A percentile compares a stretch with the other conserved stretches of the same genome.
These are phyloP conservation scores for Imleria badia DNA, from an alignment of 768 basidiomycete genomes.

Conservation along the genomic window DNA sequence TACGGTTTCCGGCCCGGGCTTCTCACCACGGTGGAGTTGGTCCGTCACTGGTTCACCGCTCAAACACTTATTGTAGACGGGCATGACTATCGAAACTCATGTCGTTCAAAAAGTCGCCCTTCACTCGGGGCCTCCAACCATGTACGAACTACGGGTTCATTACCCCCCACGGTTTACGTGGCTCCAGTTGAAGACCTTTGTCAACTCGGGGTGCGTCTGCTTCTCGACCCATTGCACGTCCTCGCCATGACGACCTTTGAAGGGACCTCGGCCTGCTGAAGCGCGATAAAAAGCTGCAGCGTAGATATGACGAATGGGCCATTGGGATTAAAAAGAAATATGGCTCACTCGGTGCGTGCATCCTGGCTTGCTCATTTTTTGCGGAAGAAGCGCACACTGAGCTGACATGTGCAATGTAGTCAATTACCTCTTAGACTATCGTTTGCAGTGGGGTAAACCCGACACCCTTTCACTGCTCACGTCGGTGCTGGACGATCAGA, in stretches of 20 bases:
- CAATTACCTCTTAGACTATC: slow-evolving; percentile 66
- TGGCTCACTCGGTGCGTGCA: slow-evolving; percentile 63
- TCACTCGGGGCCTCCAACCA: slow-evolving; percentile 63
- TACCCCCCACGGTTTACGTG: slow-evolving; percentile 80
- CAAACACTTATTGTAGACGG: not conserved
- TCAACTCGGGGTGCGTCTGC: slow-evolving; percentile 67
- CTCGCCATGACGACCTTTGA: not conserved
- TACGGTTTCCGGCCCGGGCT: not conserved
- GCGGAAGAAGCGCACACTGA: not conserved
- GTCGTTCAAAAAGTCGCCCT: slow-evolving; percentile 35
- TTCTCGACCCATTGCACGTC: not conserved
- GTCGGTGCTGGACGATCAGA: slow-evolving; percentile 46
- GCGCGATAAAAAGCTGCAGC: slow-evolving; percentile 67
- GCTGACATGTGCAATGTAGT: slow-evolving; percentile 38
- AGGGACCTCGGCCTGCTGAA: slow-evolving; percentile 83
- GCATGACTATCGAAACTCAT: slow-evolving; percentile 20
- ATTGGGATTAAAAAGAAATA: slow-evolving; percentile 53
- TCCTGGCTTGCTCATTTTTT: not conserved
- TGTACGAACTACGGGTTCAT: slow-evolving; percentile 60
- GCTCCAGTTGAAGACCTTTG: slow-evolving; percentile 70
- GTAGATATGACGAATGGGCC: slow-evolving; percentile 62
- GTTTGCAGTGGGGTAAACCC: slow-evolving; percentile 74
- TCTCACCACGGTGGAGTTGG: not conserved
- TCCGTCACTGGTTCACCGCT: too few species aligned
- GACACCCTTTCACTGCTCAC: slow-evolving; percentile 63